Evolutionary conservation across 2,329 filamentous ascomycete genomes (phyloP).

Genomic region (Cladosporium halotolerans): DNA sequence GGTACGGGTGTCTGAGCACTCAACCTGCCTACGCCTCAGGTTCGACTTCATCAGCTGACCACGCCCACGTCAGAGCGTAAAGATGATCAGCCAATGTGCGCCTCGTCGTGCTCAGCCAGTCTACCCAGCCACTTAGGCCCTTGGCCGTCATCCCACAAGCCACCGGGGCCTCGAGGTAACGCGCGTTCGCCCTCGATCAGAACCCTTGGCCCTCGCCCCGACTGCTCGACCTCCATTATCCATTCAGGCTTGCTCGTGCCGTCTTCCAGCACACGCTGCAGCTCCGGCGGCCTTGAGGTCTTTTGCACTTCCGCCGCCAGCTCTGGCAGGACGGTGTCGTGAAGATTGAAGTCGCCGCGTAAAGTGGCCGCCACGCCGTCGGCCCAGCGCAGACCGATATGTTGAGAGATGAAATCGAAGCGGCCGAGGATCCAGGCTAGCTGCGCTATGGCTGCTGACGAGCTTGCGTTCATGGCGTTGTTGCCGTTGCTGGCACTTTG

Average conservation of each 20-base stretch:
- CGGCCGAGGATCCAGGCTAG: conserved; percentile 27
- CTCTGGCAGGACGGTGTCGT: conserved; percentile 11
- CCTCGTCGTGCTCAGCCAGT: neutral
- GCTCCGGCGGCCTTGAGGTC: neutral
- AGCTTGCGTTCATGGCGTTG: neutral
- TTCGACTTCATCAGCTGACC: too few relatives aligned
- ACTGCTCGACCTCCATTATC: conserved; percentile 13
- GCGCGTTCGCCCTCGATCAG: conserved; percentile 14
- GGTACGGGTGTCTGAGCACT: too few relatives aligned
- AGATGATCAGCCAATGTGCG: neutral
- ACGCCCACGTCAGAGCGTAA: too few relatives aligned
- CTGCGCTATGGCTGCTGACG: conserved; percentile 23
- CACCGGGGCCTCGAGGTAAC: conserved; percentile 3
- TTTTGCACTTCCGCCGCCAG: neutral
- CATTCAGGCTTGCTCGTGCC: conserved; percentile 9
- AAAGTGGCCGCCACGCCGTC: conserved; percentile 26
- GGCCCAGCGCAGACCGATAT: conserved; percentile 26
- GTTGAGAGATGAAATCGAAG: conserved; percentile 24
- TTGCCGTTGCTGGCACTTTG: conserved; percentile 1
- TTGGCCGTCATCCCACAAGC: neutral
- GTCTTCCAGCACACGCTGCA: conserved; percentile 2
- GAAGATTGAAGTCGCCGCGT: conserved; percentile 23
- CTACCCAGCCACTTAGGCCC: conserved; percentile 2
- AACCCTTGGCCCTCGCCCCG: conserved; percentile 13
- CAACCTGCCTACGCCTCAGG: too few relatives aligned